These are phyloP conservation scores for Penicillium verhagenii DNA, from an alignment of 495 filamentous ascomycete species.

Conservation along the genomic window DNA sequence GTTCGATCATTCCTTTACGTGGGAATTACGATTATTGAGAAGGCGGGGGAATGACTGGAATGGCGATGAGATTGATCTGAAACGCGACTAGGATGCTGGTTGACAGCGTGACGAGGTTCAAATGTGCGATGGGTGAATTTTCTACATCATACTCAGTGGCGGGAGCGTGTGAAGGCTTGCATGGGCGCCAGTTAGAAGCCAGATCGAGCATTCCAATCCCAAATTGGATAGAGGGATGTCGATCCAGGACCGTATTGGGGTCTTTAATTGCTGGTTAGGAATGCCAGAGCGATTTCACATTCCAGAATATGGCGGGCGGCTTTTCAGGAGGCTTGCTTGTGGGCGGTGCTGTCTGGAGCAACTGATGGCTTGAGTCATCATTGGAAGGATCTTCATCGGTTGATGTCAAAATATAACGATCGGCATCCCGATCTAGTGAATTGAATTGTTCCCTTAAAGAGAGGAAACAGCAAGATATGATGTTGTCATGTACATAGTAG, in stretches of 20 bases:
- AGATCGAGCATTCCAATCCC: conserved; percentile 22
- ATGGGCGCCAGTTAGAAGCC: conserved; percentile 4
- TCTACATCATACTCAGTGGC: conserved; percentile 26
- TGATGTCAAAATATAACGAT: background rate
- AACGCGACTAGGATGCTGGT: conserved; percentile 11
- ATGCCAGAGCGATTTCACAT: conserved; percentile 21
- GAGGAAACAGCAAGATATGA: background rate
- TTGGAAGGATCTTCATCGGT: background rate
- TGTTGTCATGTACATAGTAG: background rate
- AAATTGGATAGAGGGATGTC: conserved; percentile 2
- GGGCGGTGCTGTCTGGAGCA: background rate
- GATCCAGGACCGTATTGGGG: conserved; percentile 16
- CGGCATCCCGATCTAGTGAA: background rate
- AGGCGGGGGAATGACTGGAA: conserved; percentile 27
- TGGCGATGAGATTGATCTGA: conserved; percentile 15
- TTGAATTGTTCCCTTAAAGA: background rate
- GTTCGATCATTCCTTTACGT: conserved; percentile 8
- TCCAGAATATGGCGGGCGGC: conserved; percentile 18
- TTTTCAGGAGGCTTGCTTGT: conserved; percentile 10
- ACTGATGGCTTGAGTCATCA: conserved; percentile 2
- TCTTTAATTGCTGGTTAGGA: conserved; percentile 4
- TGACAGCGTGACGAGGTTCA: background rate
- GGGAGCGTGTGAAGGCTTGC: conserved; percentile 10
- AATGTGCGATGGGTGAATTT: conserved; percentile 5
- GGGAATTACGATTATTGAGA: conserved; percentile 12